Evolutionary conservation across 179 eudicot species (phyloP).

Genomic region (Silene coronaria): DNA sequence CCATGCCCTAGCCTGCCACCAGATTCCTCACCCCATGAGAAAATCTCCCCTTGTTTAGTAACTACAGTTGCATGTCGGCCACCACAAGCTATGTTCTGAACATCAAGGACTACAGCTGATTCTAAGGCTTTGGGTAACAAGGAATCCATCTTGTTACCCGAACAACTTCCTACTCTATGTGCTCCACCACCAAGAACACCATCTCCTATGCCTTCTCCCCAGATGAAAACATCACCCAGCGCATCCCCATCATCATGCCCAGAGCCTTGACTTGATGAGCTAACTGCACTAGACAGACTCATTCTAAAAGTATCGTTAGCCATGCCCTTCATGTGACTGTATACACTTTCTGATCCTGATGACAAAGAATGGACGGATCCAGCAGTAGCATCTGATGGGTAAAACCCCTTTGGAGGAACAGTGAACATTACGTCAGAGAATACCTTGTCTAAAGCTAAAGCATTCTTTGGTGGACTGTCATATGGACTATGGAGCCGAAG

Average conservation of each 20-base stretch:
- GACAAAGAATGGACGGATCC: slow-evolving; percentile 78
- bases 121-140: slow-evolving; percentile 88
- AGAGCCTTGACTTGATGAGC: slow-evolving; percentile 98
- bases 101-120: slow-evolving; percentile 93
- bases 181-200: slow-evolving; percentile 83
- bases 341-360: slow-evolving; percentile 78
- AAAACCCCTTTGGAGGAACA: slow-evolving; percentile 68
- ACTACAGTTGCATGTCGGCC: slow-evolving; percentile 85
- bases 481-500: slow-evolving; percentile 79
- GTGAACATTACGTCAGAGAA: slow-evolving; percentile 70
- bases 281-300: slow-evolving; percentile 96
- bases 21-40: slow-evolving; percentile 95
- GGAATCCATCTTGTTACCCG: slow-evolving; percentile 63
- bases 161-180: slow-evolving; percentile 49
- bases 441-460: slow-evolving; percentile 61
- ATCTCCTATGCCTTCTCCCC: slow-evolving; percentile 97
- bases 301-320: slow-evolving; percentile 77
- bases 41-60: slow-evolving; percentile 94
- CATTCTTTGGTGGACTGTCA: slow-evolving; percentile 84
- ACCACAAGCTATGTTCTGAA: slow-evolving; percentile 95
- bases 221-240: slow-evolving; percentile 87
- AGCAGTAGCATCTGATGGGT: slow-evolving; percentile 61
- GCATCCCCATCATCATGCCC: slow-evolving; percentile 98
- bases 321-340: slow-evolving; percentile 69
- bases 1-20: slow-evolving; percentile 98